A percentile compares a stretch with the other conserved stretches of the same genome.
These are phyloP conservation scores for Dentipellis fragilis DNA, from an alignment of 768 basidiomycete species.

Conservation along the genomic window DNA sequence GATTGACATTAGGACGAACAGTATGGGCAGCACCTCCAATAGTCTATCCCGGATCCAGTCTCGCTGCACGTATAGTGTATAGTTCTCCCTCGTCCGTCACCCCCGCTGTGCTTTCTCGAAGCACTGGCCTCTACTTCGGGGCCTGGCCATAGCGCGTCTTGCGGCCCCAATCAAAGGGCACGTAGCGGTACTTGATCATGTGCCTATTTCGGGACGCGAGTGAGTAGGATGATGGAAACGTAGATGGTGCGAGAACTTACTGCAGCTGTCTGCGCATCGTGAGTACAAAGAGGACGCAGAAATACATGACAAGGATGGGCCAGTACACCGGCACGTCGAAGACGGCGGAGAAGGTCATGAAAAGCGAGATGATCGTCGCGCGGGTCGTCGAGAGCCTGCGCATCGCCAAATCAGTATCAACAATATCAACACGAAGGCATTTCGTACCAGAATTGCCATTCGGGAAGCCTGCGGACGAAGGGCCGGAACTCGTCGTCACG, in stretches of 20 bases:
- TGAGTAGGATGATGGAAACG: conserved; percentile 4
- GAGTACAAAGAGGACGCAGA: conserved; percentile 86
- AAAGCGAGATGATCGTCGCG: conserved; percentile 72
- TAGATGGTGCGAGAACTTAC: conserved; percentile 36
- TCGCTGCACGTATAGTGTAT: background rate
- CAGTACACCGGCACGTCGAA: conserved; percentile 99
- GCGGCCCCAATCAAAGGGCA: conserved; percentile 92
- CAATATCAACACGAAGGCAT: background rate
- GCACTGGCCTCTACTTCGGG: conserved; percentile 29
- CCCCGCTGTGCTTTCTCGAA: background rate
- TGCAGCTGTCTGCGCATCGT: conserved; percentile 96
- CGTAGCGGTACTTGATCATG: conserved; percentile 98
- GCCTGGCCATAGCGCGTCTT: conserved; percentile 74
- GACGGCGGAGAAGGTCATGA: conserved; percentile 71
- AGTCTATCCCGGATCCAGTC: background rate
- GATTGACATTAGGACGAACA: background rate
- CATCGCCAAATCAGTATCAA: background rate
- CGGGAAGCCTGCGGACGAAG: conserved; percentile 89
- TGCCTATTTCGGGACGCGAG: conserved; percentile 43
- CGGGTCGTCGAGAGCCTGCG: conserved; percentile 84
- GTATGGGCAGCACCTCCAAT: background rate
- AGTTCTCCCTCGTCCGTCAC: background rate
- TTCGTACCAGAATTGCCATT: conserved; percentile 90
- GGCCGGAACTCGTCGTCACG: conserved; percentile 95
- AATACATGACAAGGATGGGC: conserved; percentile 97